Evolutionary conservation across 2,329 filamentous ascomycete genomes (phyloP), one percentile per base, ranked within the genome.

Genomic region (Cryphonectria japonica): DNA sequence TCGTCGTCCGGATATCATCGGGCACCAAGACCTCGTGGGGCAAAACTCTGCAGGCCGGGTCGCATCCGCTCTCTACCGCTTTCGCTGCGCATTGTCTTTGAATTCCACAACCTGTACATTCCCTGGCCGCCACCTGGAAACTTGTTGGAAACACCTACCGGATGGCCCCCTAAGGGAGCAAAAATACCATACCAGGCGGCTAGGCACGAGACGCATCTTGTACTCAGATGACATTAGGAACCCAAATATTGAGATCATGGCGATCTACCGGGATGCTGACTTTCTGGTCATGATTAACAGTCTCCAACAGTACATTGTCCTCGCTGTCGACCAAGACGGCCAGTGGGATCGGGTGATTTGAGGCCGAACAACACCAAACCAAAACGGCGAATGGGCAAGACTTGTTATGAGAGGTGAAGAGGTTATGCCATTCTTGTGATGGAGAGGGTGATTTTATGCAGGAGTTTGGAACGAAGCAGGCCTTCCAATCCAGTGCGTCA

Each of bases 271-370:
- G 29, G 70, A 72, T 16, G 70, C 70, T 4, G 52, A 70, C 14
- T 70, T 70, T 34, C 29, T 72, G 41, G 41, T 72, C n/a, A 14
- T 65, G 26, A 3, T 65, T 4, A 64, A 29, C 22, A 14, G 13
- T 7, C 3, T 1, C 14, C 8, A 14, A 14, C 50, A 26, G 1
- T 72, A 60, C 26, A 65, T 65, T 22, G 59, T 72, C 39, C 61
- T 70, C 11, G 39, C 57, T 16, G 50, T 67, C 46, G 68, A 70
- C 32, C 41, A 41, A 19, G 68, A 72, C 16, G 59, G 70, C 1
- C 50, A 46, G 22, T 61, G 69, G 62, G 26, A 52, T 3, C 26
- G 39, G 14, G 6, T 22, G 26, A n/a, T 50, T 0, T 0, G 43
- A 32, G 29, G 43, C 29, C 1, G 41, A 43, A 63, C 8, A 14